Conservation (phyloP, 306 rosid species). For the Abrus precatorius region DNA sequence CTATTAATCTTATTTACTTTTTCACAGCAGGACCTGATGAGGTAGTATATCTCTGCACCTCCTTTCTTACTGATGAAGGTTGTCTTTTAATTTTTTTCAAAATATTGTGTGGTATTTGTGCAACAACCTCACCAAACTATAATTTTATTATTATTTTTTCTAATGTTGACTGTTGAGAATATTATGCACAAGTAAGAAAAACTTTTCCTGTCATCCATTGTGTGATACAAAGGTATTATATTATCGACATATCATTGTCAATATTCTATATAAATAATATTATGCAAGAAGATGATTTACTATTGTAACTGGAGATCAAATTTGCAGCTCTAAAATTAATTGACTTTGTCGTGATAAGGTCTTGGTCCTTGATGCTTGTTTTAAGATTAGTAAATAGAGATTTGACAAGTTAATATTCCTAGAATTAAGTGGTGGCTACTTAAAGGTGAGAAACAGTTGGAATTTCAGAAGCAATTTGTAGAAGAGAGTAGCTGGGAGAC, state of each 20-base stretch:
- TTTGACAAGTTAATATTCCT: no score
- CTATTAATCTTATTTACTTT: constrained; percentile 98
- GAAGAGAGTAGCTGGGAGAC: no score
- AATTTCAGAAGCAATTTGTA: no score
- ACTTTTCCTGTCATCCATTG: background rate
- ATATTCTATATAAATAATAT: background rate
- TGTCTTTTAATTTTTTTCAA: constrained; percentile 6
- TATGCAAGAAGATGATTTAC: background rate
- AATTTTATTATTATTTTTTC: constrained; percentile 9
- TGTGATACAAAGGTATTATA: background rate
- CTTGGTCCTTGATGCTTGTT: no score
- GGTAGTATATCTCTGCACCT: constrained; percentile 58
- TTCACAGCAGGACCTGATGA: constrained; percentile 99
- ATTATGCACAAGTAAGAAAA: background rate
- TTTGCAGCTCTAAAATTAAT: background rate
- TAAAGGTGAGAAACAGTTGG: no score
- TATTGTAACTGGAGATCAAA: background rate
- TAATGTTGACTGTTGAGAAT: background rate
- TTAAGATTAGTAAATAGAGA: no score
- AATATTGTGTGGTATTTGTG: background rate
- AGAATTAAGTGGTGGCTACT: no score
- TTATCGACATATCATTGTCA: background rate
- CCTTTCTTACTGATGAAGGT: constrained; percentile 8
- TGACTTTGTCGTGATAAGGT: background rate
- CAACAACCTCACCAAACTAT: background rate